Evolutionary conservation across 2,329 filamentous ascomycete species (phyloP), one percentile per base, ranked within the genome.

Genomic region (Tolypocladium guangdongense): DNA sequence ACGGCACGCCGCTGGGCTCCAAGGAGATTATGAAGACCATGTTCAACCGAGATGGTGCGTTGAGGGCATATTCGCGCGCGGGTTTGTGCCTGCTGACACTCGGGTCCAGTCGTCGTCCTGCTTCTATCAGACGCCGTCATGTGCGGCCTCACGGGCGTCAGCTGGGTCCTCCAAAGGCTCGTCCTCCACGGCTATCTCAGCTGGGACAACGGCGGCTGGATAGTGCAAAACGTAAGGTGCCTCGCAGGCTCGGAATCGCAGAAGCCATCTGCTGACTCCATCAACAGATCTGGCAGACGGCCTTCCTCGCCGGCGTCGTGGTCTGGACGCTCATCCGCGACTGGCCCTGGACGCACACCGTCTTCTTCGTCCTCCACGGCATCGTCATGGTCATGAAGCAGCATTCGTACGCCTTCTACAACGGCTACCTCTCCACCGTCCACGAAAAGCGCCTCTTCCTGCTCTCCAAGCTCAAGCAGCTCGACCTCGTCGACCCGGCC

Each of bases 301-400:
- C 74, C 16, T 90, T 85, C 60, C 76, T 90, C 12, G 75, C 71
- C 4, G 74, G 74, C 10, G 78, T 86, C 4, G 71, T 90, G 6
- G 79, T 77, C 51, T 81, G 86, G 71, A 85, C 86, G 0, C 76
- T 86, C 50, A 77, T 83, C 62, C 78, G 87, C 5, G 81, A 89
- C 50, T 92, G 87, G 88, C 85, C 87, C 1, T 91, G 88, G 88
- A 88, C 87, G 16, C 87, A 90, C 62, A 88, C 86, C 2, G 84
- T 90, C 20, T 90, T 87, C 66, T 87, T 88, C 50, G 82, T 88
- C 11, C 71, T 91, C 20, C 87, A 91, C 63, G 82, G 82, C 16
- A 71, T 91, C 53, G 81, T 87, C 3, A 86, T 90, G 76, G 65
- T 91, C 27, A 91, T 91, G 88, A 92, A 92, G 71, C 86, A 90